Evolutionary conservation across 805 yeast genomes (phyloP).

Genomic region (Saccharomyces eubayanus): DNA sequence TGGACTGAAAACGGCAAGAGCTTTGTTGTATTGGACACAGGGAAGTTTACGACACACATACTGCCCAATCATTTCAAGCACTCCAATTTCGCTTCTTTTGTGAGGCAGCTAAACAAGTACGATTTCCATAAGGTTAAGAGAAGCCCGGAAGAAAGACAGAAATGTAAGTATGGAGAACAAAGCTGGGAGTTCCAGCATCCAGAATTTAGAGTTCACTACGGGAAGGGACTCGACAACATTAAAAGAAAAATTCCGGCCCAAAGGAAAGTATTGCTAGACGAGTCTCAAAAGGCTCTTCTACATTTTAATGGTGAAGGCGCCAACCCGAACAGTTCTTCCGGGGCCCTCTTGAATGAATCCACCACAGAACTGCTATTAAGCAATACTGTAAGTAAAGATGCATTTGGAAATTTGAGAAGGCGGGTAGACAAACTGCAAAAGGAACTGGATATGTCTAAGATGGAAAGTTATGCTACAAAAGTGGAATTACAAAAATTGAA

Average conservation of each 20-base stretch:
- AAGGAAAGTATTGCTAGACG: slow-evolving; percentile 34
- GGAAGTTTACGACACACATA: slow-evolving; percentile 80
- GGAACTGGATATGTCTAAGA: slow-evolving; percentile 18
- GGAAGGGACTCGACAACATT: slow-evolving; percentile 76
- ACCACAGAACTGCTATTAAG: slow-evolving; percentile 15
- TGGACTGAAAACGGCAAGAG: slow-evolving; percentile 86
- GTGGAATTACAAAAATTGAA: slow-evolving; percentile 37
- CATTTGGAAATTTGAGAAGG: slow-evolving; percentile 26
- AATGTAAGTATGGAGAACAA: slow-evolving; percentile 56
- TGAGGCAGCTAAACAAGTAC: slow-evolving; percentile 89
- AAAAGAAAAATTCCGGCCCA: slow-evolving; percentile 68
- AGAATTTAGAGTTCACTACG: slow-evolving; percentile 66
- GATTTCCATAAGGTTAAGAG: slow-evolving; percentile 93
- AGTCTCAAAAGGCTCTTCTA: slow-evolving; percentile 1
- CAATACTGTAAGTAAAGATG: slow-evolving; percentile 20
- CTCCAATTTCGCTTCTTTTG: slow-evolving; percentile 89
- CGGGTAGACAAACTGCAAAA: slow-evolving; percentile 30
- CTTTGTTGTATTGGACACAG: slow-evolving; percentile 83
- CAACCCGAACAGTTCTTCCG: slow-evolving; percentile 6
- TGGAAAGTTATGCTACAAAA: slow-evolving; percentile 20
- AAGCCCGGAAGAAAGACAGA: slow-evolving; percentile 51
- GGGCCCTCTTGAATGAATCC: slow-evolving; percentile 6
- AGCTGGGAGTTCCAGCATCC: slow-evolving; percentile 97
- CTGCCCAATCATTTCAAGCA: slow-evolving; percentile 92
- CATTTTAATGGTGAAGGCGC: not conserved